Conservation (phyloP, 495 filamentous ascomycete species). For the Trichocladium uniseriatum region DNA sequence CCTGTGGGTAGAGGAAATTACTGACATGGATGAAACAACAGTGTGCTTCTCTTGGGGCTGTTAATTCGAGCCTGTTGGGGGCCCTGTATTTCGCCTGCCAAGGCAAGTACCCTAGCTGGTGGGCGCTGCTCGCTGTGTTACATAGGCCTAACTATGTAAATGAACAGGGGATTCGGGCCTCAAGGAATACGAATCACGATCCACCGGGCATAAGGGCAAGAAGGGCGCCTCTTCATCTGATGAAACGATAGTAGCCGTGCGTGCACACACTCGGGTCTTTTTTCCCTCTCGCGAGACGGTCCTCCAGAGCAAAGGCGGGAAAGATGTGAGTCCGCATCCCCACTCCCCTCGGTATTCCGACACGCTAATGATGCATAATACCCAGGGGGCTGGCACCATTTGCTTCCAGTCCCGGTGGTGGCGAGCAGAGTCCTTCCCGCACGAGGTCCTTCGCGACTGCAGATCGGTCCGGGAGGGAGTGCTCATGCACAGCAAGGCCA, state of each 20-base stretch:
- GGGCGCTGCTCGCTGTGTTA: too few relatives aligned
- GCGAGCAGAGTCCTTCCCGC: conserved; percentile 55
- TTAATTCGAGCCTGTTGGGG: conserved; percentile 58
- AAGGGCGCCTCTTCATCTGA: conserved; percentile 22
- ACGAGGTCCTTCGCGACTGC: conserved; percentile 62
- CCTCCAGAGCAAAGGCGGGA: conserved; percentile 47
- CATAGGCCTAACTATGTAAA: too few relatives aligned
- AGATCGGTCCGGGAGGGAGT: conserved; percentile 54
- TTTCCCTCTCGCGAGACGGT: conserved; percentile 78
- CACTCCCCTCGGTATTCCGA: too few relatives aligned
- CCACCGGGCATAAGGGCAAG: conserved; percentile 21
- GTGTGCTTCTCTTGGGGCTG: conserved; percentile 69
- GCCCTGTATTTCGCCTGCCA: conserved; percentile 67
- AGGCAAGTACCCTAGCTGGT: conserved; percentile 37
- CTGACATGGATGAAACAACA: conserved; percentile 23
- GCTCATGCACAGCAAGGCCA: conserved; percentile 84
- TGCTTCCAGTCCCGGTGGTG: conserved; percentile 66
- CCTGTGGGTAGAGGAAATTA: too few relatives aligned
- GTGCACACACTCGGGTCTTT: conserved; percentile 58
- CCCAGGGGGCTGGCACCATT: conserved; percentile 63
- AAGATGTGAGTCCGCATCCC: conserved; percentile 27
- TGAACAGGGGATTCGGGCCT: conserved; percentile 51
- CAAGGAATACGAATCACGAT: conserved; percentile 46
- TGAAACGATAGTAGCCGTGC: conserved; percentile 29
- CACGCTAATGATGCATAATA: not conserved